Base-by-base conservation (phyloP, 441 rosid genomes). In the Francoa sonchifolia region DNA sequence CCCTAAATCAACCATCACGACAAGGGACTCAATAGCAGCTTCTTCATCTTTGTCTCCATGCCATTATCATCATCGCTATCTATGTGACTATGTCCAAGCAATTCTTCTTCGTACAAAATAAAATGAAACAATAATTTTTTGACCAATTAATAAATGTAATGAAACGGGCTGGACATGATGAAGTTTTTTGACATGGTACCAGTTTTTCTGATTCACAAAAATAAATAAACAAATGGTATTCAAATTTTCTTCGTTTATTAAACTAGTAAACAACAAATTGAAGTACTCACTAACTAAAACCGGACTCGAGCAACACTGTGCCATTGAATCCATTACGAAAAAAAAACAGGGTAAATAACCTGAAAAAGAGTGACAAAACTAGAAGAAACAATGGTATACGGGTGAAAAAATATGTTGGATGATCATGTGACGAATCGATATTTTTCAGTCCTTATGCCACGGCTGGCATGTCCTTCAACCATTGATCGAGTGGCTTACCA, bases 391-490 rank as follows among this genome's bases (percentile, higher is more conserved):
- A 18, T n/a, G n/a, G n/a, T 5, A 29, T 29, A 5, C 29, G 29
- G 29, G 5, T 2, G 15, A 15, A 31, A 29, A 8, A 15, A 26
- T 33, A 8, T 33, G 4, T 26, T 5, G 0, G 10, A 27, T 28
- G 28, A 36, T 14, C 16, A 19, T 23, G 15, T 9, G 25, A 13
- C 48, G n/a, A 19, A 20, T 14, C 6, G 14, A 19, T 17, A 17
- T 35, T 7, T 12, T 25, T 36, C 23, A 22, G 8, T 8, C 45
- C 43, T 58, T 59, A 77, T 44, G 65, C 79, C 29, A 71, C 65
- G 13, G 76, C 67, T 27, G 85, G 76, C 71, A 73, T 66, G 70
- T 66, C 68, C 72, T 63, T 73, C 20, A 71, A 63, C 81, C 85
- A 77, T 19, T 49, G 48, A 59, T 77, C 80, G 50, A 77, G 65